Evolutionary conservation across 768 basidiomycete species (phyloP).

Genomic region (Lyophyllum decastes): DNA sequence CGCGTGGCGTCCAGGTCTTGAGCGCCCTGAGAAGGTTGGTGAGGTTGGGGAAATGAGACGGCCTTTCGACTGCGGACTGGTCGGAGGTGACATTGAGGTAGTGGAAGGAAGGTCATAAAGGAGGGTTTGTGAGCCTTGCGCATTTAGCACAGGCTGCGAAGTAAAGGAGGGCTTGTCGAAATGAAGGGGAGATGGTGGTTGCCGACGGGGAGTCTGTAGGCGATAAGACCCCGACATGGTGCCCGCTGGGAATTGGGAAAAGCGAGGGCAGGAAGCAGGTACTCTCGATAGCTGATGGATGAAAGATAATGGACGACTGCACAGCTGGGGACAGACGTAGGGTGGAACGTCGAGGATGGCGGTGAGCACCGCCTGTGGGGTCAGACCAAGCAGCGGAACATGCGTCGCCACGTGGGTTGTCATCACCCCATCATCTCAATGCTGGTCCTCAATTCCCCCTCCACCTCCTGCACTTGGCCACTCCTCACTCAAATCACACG

Average conservation of each 20-base stretch:
- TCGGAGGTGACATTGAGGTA: slow-evolving; percentile 57
- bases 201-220: slow-evolving; percentile 65
- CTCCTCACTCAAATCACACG: not conserved
- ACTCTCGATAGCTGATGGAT: slow-evolving; percentile 1
- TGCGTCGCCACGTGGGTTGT: slow-evolving; percentile 16
- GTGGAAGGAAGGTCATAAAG: slow-evolving; percentile 77
- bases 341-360: slow-evolving; percentile 14
- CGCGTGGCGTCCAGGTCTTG: slow-evolving; percentile 49
- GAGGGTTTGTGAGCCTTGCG: slow-evolving; percentile 58
- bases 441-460: not conserved
- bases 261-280: not conserved
- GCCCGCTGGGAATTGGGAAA: slow-evolving; percentile 5
- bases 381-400: slow-evolving; percentile 9
- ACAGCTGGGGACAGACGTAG: slow-evolving; percentile 12
- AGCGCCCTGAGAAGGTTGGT: slow-evolving; percentile 53
- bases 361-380: slow-evolving; percentile 5
- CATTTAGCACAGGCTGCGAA: slow-evolving; percentile 43
- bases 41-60: slow-evolving; percentile 56
- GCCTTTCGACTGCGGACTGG: slow-evolving; percentile 46
- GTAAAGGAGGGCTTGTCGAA: slow-evolving; percentile 48
- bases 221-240: slow-evolving; percentile 64
- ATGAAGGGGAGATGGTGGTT: slow-evolving; percentile 61
- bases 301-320: slow-evolving; percentile 13
- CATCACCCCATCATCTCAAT: slow-evolving; percentile 2
- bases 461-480: not conserved